These are phyloP conservation scores for Ensete glaucum DNA, from an alignment of 176 grass and related monocot genomes.

Conservation along the genomic window DNA sequence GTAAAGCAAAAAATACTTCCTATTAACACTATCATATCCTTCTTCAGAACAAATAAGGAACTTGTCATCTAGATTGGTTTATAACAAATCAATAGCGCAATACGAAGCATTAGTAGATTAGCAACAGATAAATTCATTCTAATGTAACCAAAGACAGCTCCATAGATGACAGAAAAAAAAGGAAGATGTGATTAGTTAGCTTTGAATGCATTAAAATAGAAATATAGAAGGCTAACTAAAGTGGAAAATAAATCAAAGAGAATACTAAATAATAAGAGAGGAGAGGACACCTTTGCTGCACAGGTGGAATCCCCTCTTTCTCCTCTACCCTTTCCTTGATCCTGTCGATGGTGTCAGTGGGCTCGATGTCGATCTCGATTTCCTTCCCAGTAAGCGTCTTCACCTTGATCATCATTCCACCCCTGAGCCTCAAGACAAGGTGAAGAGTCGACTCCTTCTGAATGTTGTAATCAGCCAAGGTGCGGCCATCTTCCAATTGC, in stretches of 20 bases:
- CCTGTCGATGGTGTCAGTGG: conserved; percentile 8
- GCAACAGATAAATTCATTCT: no score
- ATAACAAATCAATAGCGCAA: neutral
- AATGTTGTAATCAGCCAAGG: conserved; percentile 9
- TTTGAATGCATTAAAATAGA: no score
- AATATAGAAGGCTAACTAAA: no score
- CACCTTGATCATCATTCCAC: conserved; percentile 12
- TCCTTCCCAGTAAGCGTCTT: conserved; percentile 13
- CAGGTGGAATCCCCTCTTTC: conserved; percentile 15
- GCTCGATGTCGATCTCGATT: conserved; percentile 11
- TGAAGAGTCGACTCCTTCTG: conserved; percentile 10
- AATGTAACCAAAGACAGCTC: no score
- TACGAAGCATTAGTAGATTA: no score
- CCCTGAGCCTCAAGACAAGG: conserved; percentile 9
- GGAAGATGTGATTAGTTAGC: no score
- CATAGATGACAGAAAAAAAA: no score
- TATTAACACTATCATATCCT: neutral
- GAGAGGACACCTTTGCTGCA: conserved; percentile 5
- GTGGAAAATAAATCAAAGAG: neutral
- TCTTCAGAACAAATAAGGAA: neutral
- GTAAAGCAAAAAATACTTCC: neutral
- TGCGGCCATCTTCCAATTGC: conserved; percentile 10
- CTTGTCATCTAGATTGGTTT: neutral
- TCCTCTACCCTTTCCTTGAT: conserved; percentile 12
- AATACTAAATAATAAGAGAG: neutral